Evolutionary conservation across 305 asterid genomes (phyloP).

Genomic region (Caryopteris hybrid): DNA sequence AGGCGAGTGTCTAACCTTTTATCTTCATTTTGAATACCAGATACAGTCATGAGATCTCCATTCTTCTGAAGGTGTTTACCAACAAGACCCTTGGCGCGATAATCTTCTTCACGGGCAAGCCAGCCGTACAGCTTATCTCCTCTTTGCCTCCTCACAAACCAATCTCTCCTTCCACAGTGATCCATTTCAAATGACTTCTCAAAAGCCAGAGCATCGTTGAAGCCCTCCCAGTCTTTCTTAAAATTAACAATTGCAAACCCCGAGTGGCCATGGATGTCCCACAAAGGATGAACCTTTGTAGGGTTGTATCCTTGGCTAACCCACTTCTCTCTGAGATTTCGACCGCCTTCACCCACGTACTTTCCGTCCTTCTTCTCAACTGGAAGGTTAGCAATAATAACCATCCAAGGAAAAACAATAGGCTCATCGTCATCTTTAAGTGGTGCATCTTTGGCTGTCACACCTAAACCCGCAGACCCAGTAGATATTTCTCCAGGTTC

Average conservation of each 20-base stretch:
- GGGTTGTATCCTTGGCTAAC: conserved; percentile 61
- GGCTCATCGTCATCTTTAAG: conserved; percentile 42
- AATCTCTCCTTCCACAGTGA: conserved; percentile 61
- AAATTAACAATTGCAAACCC: conserved; percentile 73
- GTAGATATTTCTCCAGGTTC: conserved; percentile 25
- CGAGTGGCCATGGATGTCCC: conserved; percentile 57
- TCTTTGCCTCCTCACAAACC: conserved; percentile 31
- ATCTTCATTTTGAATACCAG: conserved; percentile 47
- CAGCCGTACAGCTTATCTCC: conserved; percentile 61
- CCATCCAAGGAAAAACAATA: conserved; percentile 89
- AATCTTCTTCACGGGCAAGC: conserved; percentile 80
- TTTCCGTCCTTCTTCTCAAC: conserved; percentile 43
- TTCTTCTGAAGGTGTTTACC: conserved; percentile 57
- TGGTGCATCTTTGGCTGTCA: conserved; percentile 10
- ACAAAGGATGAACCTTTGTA: conserved; percentile 56
- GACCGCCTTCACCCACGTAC: conserved; percentile 58
- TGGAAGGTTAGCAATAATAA: conserved; percentile 63
- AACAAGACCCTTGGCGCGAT: conserved; percentile 25
- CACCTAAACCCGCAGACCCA: conserved; percentile 12
- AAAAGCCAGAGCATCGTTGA: conserved; percentile 57
- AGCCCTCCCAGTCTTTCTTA: conserved; percentile 65
- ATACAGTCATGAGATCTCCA: conserved; percentile 65
- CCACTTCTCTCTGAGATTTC: conserved; percentile 53
- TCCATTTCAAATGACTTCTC: conserved; percentile 62
- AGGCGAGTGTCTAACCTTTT: conserved; percentile 42